These are phyloP conservation scores for Lentinus polychrous DNA, from an alignment of 1,284 basidiomycete genomes.

Conservation along the genomic window DNA sequence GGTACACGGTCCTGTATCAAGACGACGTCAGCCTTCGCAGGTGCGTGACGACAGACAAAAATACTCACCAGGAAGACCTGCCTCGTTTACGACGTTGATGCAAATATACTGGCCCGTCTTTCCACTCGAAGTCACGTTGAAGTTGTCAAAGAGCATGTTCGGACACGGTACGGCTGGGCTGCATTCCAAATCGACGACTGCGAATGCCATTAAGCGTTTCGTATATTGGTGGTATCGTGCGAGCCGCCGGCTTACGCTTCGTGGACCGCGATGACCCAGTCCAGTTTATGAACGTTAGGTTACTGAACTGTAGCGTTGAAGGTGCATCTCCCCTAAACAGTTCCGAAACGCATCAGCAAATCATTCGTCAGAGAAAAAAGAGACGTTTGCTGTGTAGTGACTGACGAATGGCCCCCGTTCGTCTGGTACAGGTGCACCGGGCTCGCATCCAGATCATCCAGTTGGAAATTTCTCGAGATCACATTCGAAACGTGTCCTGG, in stretches of 20 bases:
- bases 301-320: conserved; percentile 41
- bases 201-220: conserved; percentile 1
- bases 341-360: not conserved
- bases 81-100: conserved; percentile 37
- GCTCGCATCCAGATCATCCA: conserved; percentile 36
- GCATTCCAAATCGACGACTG: conserved; percentile 52
- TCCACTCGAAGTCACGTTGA: conserved; percentile 33
- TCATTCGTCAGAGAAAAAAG: not conserved
- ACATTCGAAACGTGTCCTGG: conserved; percentile 47
- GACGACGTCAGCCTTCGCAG: not conserved
- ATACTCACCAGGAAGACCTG: conserved; percentile 32
- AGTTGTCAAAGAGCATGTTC: conserved; percentile 36
- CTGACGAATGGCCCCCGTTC: conserved; percentile 43
- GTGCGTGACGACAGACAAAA: not conserved
- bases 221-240: conserved; percentile 7
- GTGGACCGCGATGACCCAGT: conserved; percentile 39
- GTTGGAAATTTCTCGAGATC: conserved; percentile 35
- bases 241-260: conserved; percentile 28
- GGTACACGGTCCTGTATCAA: conserved; percentile 2
- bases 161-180: conserved; percentile 43
- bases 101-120: conserved; percentile 35
- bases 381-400: conserved; percentile 3
- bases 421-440: conserved; percentile 48
- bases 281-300: conserved; percentile 42
- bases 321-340: conserved; percentile 39